Evolutionary conservation across 805 yeast species (phyloP), one percentile per base, ranked within the genome.

Genomic region (Barnettozyma californica): DNA sequence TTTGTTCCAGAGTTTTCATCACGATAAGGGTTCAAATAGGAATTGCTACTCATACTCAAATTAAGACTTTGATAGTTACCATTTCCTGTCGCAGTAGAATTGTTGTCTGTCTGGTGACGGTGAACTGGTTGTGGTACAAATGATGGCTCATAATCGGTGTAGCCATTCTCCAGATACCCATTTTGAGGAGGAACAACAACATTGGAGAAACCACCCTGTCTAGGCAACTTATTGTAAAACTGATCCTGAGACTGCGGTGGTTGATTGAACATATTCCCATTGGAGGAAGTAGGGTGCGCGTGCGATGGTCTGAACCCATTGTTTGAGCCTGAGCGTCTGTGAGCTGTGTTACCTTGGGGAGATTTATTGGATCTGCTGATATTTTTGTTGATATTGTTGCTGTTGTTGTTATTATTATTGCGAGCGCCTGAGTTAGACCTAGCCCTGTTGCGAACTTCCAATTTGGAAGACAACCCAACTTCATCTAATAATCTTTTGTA

Each of bases 401-500:
- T 52, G 45, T 37, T 50, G 35, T 34, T 31, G 14, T 27, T 42
- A n/a, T n/a, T 35, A 6, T 27, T 23, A 29, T 39, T 44, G 14
- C 50, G 47, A 18, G 57, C 58, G 19, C 49, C 54, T 2, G 65
- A 61, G 31, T 60, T 61, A 18, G 54, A 45, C 57, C 65, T 59
- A 13, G 41, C 26, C 43, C 50, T 47, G 39, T 55, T 63, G 20
- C 62, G 58, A 20, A 34, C 44, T 40, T 49, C 60, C 25, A 45
- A 29, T 20, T 40, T 53, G 33, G 41, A 49, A 20, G 52, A 38
- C 45, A 91, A 69, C 3, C 97, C 97, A 53, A 90, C 92, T 65
- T 92, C 98, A 57, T 92, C 98, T 76, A 91, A 78, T 49, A 94
- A 71, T 54, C 95, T 81, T 61, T 87, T 87, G 66, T 88, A 87